Evolutionary conservation across 352 stramenopile species (phyloP).

Genomic region (Pythium folliculosum): DNA sequence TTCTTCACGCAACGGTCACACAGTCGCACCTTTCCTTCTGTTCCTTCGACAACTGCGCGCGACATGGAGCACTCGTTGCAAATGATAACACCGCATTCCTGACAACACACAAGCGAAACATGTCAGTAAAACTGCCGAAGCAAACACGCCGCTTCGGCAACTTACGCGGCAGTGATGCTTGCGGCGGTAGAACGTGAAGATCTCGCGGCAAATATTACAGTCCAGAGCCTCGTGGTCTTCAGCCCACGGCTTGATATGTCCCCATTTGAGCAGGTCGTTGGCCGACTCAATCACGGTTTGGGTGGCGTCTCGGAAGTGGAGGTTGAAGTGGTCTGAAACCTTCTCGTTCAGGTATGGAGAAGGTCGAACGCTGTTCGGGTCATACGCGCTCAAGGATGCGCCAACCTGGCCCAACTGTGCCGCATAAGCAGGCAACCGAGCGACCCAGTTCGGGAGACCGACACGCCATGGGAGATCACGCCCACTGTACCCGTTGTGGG

Average conservation of each 20-base stretch:
- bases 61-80: conserved; percentile 87
- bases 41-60: conserved; percentile 78
- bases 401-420: conserved; percentile 87
- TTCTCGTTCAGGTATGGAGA: conserved; percentile 86
- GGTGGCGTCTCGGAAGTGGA: conserved; percentile 65
- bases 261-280: conserved; percentile 85
- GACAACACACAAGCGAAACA: background rate
- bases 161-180: conserved; percentile 85
- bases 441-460: conserved; percentile 82
- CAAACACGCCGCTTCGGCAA: background rate
- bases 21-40: conserved; percentile 73
- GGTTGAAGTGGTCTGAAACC: conserved; percentile 75
- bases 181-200: conserved; percentile 82
- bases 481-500: conserved; percentile 83
- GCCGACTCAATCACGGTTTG: conserved; percentile 78
- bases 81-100: conserved; percentile 89
- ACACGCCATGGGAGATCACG: conserved; percentile 84
- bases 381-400: conserved; percentile 65
- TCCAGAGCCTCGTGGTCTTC: conserved; percentile 80
- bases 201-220: conserved; percentile 72
- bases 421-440: conserved; percentile 80
- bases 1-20: conserved; percentile 86
- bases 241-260: conserved; percentile 87
- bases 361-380: conserved; percentile 49
- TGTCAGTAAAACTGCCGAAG: background rate